Conservation (phyloP, 1,284 basidiomycete species). For the Prillingera fragicola region DNA sequence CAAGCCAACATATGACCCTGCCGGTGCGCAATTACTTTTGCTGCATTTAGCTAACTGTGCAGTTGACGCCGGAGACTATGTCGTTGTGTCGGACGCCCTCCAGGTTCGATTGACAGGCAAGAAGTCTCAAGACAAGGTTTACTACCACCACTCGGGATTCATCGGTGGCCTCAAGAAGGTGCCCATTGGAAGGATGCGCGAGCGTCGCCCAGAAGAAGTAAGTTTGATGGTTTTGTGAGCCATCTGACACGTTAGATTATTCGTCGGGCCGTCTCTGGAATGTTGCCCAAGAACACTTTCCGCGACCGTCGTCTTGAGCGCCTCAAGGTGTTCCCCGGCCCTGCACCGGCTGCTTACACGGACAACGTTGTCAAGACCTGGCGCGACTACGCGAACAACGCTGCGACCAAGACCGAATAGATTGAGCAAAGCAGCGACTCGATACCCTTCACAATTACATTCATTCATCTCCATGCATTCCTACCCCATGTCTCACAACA, state of each 20-base stretch:
- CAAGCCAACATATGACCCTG: conserved; percentile 93
- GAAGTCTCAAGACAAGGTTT: conserved; percentile 82
- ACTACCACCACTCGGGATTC: conserved; percentile 85
- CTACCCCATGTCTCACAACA: too few relatives aligned
- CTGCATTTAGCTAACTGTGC: not conserved
- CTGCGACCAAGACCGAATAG: too few relatives aligned
- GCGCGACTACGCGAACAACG: conserved; percentile 19
- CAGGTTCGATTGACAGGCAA: conserved; percentile 82
- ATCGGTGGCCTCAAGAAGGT: conserved; percentile 91
- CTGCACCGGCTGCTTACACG: conserved; percentile 28
- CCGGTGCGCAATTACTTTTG: conserved; percentile 55
- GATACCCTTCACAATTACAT: too few relatives aligned
- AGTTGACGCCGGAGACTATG: conserved; percentile 97
- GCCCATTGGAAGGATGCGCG: conserved; percentile 73
- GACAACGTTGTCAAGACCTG: conserved; percentile 39
- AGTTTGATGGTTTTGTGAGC: conserved; percentile 36
- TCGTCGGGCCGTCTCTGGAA: conserved; percentile 88
- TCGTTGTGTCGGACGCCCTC: conserved; percentile 86
- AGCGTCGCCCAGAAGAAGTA: conserved; percentile 85
- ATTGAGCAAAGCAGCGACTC: too few relatives aligned
- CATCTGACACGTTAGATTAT: conserved; percentile 61
- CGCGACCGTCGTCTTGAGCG: conserved; percentile 77
- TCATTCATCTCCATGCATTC: too few relatives aligned
- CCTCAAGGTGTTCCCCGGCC: conserved; percentile 73
- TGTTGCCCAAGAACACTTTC: conserved; percentile 93